Evolutionary conservation across 768 basidiomycete species (phyloP).

Genomic region (Boletus edulis): DNA sequence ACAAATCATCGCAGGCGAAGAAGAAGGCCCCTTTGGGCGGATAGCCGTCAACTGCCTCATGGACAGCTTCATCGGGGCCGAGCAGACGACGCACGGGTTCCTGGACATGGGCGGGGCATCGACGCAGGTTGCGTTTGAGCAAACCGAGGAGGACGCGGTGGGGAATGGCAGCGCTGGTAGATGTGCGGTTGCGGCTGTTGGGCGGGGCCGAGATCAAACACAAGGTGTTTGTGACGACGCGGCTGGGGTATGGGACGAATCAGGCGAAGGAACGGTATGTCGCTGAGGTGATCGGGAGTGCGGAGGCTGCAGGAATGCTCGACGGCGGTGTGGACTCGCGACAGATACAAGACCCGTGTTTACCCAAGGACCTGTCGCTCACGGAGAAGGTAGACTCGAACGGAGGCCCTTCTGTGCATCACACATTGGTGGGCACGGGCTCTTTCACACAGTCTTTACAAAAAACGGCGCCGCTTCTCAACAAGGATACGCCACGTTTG

Average conservation of each 20-base stretch:
- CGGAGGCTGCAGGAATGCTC: constrained; percentile 54
- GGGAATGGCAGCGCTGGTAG: constrained; percentile 57
- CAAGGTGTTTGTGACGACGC: constrained; percentile 95
- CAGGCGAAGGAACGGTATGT: constrained; percentile 95
- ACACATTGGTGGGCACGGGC: constrained; percentile 76
- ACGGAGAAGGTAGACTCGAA: constrained; percentile 52
- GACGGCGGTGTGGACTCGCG: constrained; percentile 23
- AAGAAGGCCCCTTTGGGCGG: constrained; percentile 98
- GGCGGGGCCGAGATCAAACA: constrained; percentile 86
- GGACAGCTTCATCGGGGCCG: constrained; percentile 80
- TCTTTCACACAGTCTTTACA: constrained; percentile 84
- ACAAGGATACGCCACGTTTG: constrained; percentile 85
- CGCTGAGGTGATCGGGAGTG: constrained; percentile 57
- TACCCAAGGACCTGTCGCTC: constrained; percentile 73
- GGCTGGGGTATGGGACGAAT: constrained; percentile 98
- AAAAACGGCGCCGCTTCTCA: constrained; percentile 72
- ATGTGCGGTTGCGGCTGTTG: constrained; percentile 78
- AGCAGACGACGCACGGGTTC: constrained; percentile 91
- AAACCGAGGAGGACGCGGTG: constrained; percentile 53
- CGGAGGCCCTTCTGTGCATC: constrained; percentile 39
- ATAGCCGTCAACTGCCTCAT: constrained; percentile 98
- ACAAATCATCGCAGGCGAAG: constrained; percentile 94
- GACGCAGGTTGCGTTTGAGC: constrained; percentile 98
- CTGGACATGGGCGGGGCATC: constrained; percentile 99
- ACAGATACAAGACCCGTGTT: constrained; percentile 81